Base-by-base conservation (phyloP, 768 basidiomycete species). In the Pleurotus cornucopiae region DNA sequence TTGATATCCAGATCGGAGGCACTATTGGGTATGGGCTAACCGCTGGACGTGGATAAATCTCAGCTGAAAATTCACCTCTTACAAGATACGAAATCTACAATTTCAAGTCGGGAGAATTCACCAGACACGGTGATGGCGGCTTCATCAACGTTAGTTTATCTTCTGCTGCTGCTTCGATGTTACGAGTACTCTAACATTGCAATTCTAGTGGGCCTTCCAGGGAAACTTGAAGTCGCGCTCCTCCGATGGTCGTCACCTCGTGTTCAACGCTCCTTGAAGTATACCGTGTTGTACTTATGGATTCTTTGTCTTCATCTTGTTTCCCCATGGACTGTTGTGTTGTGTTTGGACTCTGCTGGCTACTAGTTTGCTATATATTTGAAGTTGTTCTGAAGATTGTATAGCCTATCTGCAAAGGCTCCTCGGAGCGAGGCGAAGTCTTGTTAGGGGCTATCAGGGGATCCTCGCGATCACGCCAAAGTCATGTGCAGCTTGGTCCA, bases 91-190 rank as follows among this genome's bases (percentile, higher is more conserved):
- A 51, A 18, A 21, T 51, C 14, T 39, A 51, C 16, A 54, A 48
- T 43, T 41, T 45, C 43, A 55, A 23, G 37, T 21, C 20, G n/a
- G 57, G 57, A 14, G 45, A 40, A 11, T 55, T 55, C 54, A 44
- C 53, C 9, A 40, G 43, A 20, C 26, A 58, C 21, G 54, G 57
- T 34, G 57, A 58, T 39, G 54, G 57, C 23, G 57, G 57, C 37
- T 58, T 55, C 52, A 47, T 55, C 39, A 58, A 58, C n/a, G 57
- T 58, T 55, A 40, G 57, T 37, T 20, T 14, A 0, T 21, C 37
- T 25, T 1, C 16, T 18, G 9, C 12, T 2, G n/a, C 30, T 30
- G 12, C 16, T 5, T 14, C 2, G 30, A 34, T 23, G 12, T n/a
- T 9, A 37, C 20, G 5, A 9, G 18, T 37, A 14, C 3, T 51